Base-by-base conservation (phyloP, 768 basidiomycete species). In the Chalciporus chontae region DNA sequence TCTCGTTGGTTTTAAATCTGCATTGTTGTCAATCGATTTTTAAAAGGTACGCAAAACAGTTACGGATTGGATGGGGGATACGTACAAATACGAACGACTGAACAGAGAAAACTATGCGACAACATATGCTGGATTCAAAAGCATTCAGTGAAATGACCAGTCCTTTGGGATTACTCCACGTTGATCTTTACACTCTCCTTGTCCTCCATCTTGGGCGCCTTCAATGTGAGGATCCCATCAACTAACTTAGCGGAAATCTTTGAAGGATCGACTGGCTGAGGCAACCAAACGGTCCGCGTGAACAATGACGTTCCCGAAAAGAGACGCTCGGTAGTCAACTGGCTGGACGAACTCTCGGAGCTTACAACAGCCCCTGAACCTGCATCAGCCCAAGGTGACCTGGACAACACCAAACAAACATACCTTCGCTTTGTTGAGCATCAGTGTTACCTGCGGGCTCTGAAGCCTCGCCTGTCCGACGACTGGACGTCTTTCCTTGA, bases 271-370 rank as follows among this genome's bases (percentile, higher is more conserved):
- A 87, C 73, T 7, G 81, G 74, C 10, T 74, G 77, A 31, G 87
- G 85, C 21, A 90, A 72, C 79, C 83, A 84, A 10, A 90, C 76
- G 0, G 86, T 89, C 43, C 88, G 77, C 13, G 77, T 75, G 64
- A 89, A 90, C 3, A 73, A 67, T 3, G 78, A 64, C 40, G 74
- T 76, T 18, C 77, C 73, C 11, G 77, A 73, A 60, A 80, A 81
- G n/a, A 73, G 69, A 21, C 86, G 79, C 61, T 89, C 85, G 7
- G 76, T 64, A 3, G 83, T 73, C 38, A 86, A 67, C 53, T 79
- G 76, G 18, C 74, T 79, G 45, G 73, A 59, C 19, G 63, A 52
- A 11, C 52, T 41, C 17, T 61, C 56, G 3, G 64, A 36, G 41
- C 31, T 58, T 23, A 54, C 48, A 15, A 59, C 56, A 1, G 59